Evolutionary conservation across 129 eudicot species (phyloP).

Genomic region (Flaveria robusta): DNA sequence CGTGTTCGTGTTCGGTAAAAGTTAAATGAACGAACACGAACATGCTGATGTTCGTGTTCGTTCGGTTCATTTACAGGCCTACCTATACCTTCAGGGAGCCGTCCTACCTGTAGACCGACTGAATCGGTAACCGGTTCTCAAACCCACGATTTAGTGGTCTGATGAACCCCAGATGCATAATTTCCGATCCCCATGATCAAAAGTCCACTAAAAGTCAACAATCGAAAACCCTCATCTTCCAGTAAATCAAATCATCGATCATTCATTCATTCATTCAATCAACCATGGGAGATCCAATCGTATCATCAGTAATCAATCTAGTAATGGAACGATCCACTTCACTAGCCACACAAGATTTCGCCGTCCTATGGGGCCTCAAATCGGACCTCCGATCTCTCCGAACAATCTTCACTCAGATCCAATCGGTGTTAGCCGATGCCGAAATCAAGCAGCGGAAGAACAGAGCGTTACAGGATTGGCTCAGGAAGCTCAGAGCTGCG

Average conservation of each 20-base stretch:
- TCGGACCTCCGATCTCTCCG: slow-evolving; percentile 37
- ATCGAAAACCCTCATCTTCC: slow-evolving; percentile 8
- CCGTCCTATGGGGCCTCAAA: slow-evolving; percentile 44
- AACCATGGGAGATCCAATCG: slow-evolving; percentile 42
- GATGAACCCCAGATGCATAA: neutral
- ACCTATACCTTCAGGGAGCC: no score
- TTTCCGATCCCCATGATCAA: neutral
- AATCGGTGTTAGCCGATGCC: slow-evolving; percentile 32
- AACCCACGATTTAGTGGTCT: neutral
- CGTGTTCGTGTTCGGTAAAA: no score
- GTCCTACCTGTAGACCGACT: no score
- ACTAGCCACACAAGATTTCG: slow-evolving; percentile 40
- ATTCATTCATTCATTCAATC: no score
- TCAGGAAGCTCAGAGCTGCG: slow-evolving; percentile 36
- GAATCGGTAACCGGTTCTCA: neutral
- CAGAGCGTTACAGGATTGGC: slow-evolving; percentile 33
- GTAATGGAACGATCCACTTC: slow-evolving; percentile 36
- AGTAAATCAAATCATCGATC: neutral
- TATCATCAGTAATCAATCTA: slow-evolving; percentile 36
- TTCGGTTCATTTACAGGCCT: no score
- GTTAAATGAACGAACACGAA: no score
- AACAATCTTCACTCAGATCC: slow-evolving; percentile 36
- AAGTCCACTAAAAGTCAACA: slow-evolving; percentile 20
- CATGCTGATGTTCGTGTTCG: no score
- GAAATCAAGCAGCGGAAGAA: slow-evolving; percentile 36